Conservation (phyloP, 2,329 filamentous ascomycete species). For the Colletotrichum tropicicola region DNA sequence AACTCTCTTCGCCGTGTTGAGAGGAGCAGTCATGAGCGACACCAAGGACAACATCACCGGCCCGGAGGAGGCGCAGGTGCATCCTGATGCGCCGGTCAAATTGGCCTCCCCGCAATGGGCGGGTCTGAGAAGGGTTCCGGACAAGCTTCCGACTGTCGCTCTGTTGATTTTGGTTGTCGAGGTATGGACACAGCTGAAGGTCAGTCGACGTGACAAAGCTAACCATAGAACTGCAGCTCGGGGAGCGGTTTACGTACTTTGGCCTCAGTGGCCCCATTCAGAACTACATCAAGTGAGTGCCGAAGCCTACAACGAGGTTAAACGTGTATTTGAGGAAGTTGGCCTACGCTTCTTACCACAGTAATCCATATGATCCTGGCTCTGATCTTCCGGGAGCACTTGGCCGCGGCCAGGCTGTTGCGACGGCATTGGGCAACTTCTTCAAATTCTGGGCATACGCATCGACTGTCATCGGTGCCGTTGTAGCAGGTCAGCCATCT, state of each 20-base stretch:
- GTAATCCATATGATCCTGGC: slow-evolving; percentile 34
- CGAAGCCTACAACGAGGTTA: background rate
- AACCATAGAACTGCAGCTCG: slow-evolving; percentile 29
- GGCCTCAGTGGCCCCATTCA: slow-evolving; percentile 41
- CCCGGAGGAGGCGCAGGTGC: slow-evolving; percentile 1
- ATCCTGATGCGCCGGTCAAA: background rate
- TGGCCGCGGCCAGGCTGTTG: slow-evolving; percentile 32
- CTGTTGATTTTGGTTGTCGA: slow-evolving; percentile 39
- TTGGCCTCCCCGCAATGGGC: slow-evolving; percentile 8
- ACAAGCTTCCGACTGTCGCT: slow-evolving; percentile 37
- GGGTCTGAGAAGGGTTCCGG: slow-evolving; percentile 36
- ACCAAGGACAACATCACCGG: slow-evolving; percentile 19
- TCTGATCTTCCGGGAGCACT: slow-evolving; percentile 31
- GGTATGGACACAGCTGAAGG: background rate
- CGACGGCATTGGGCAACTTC: slow-evolving; percentile 36
- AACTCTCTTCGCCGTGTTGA: background rate
- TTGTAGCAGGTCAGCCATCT: background rate
- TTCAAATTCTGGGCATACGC: slow-evolving; percentile 38
- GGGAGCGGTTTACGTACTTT: slow-evolving; percentile 42
- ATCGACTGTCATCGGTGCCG: slow-evolving; percentile 12
- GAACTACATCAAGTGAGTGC: slow-evolving; percentile 40
- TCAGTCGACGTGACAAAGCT: background rate
- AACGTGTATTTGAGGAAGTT: too few species aligned
- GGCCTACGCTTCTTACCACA: background rate
- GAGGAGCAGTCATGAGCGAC: slow-evolving; percentile 2